These are phyloP conservation scores for Arxiozyma telluris DNA, from an alignment of 1,139 yeast species.

Conservation along the genomic window DNA sequence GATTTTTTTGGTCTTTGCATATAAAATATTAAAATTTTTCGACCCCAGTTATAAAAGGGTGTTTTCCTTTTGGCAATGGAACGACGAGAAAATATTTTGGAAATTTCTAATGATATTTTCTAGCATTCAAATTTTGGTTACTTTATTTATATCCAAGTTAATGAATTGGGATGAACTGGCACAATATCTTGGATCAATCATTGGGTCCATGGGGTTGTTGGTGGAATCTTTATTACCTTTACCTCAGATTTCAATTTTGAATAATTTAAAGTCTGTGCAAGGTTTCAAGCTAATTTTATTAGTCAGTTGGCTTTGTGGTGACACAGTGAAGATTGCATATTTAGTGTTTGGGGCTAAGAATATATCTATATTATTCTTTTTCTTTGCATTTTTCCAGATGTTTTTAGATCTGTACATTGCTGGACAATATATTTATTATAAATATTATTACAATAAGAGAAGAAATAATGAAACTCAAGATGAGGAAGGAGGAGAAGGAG, in stretches of 20 bases:
- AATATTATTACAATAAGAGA: conserved; percentile 26
- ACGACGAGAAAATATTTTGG: conserved; percentile 55
- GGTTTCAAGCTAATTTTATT: conserved; percentile 71
- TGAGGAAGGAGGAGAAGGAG: too few species aligned
- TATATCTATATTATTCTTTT: conserved; percentile 57
- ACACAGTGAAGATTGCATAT: conserved; percentile 65
- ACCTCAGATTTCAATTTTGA: conserved; percentile 73
- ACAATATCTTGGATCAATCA: conserved; percentile 30
- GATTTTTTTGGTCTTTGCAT: conserved; percentile 25
- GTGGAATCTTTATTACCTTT: conserved; percentile 78
- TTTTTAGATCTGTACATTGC: conserved; percentile 66
- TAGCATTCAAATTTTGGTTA: conserved; percentile 22
- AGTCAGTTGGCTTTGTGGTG: conserved; percentile 85
- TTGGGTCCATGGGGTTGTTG: conserved; percentile 67
- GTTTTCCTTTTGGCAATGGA: conserved; percentile 80
- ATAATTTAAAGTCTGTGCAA: conserved; percentile 59
- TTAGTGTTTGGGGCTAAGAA: conserved; percentile 63
- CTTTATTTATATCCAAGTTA: conserved; percentile 25
- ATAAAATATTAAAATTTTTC: conserved; percentile 44
- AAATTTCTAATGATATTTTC: conserved; percentile 48
- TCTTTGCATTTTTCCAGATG: conserved; percentile 80
- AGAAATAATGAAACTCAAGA: background rate
- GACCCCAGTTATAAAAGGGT: conserved; percentile 65
- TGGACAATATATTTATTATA: conserved; percentile 60
- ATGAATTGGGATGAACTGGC: conserved; percentile 29